phyloP scores from a whole-genome alignment of 352 stramenopile species.

The Phytophthora citrophthora region DNA sequence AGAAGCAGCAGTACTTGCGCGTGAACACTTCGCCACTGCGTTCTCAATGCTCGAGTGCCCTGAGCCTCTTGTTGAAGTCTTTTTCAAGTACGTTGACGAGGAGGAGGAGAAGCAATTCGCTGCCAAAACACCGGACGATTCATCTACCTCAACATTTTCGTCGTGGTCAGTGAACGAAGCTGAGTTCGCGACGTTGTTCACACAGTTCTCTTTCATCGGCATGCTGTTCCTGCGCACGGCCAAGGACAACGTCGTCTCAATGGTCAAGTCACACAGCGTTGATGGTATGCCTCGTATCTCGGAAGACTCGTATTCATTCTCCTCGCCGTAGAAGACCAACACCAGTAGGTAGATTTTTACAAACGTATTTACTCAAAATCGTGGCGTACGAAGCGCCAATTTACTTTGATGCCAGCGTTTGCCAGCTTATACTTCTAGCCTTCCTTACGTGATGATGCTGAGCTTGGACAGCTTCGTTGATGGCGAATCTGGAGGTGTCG shows the following conservation, averaged over 20 bases:
- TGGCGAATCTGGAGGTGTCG: slow-evolving; percentile 10
- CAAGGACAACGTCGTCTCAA: slow-evolving; percentile 66
- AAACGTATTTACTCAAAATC: slow-evolving; percentile 21
- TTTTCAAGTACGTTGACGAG: slow-evolving; percentile 63
- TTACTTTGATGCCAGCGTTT: slow-evolving; percentile 10
- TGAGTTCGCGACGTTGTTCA: slow-evolving; percentile 52
- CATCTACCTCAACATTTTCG: slow-evolving; percentile 1
- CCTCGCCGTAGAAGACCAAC: slow-evolving; percentile 7
- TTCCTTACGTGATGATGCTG: slow-evolving; percentile 22
- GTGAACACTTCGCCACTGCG: slow-evolving; percentile 49
- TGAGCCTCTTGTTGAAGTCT: slow-evolving; percentile 56
- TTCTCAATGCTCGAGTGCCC: slow-evolving; percentile 71
- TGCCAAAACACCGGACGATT: slow-evolving; percentile 7
- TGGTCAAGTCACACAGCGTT: slow-evolving; percentile 51
- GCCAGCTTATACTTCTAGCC: slow-evolving; percentile 2
- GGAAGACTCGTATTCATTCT: slow-evolving; percentile 49
- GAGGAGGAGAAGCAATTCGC: slow-evolving; percentile 35
- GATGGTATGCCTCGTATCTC: slow-evolving; percentile 65
- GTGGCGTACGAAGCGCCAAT: slow-evolving; percentile 14
- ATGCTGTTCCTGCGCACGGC: slow-evolving; percentile 70
- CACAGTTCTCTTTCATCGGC: slow-evolving; percentile 70
- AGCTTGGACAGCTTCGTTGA: slow-evolving; percentile 20
- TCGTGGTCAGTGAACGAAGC: slow-evolving; percentile 48
- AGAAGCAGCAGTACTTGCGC: slow-evolving; percentile 25
- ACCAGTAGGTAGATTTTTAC: slow-evolving; percentile 7